Evolutionary conservation across 176 grass and related monocot species (phyloP).

Genomic region (Oryza brachyantha): DNA sequence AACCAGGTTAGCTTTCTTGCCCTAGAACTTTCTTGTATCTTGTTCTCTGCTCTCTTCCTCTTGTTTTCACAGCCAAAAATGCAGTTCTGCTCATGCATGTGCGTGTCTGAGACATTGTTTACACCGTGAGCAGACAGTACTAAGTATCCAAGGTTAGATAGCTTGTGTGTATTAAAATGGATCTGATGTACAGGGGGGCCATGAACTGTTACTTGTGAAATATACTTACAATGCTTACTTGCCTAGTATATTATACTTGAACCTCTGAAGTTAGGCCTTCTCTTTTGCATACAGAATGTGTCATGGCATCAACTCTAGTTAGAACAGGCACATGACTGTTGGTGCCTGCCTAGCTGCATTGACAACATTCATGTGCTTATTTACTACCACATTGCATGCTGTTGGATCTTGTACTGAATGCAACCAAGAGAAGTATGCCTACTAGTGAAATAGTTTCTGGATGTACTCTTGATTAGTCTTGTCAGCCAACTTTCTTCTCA

Average conservation of each 20-base stretch:
- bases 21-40: conserved; percentile 19
- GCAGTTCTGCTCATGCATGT: conserved; percentile 40
- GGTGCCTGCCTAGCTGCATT: neutral
- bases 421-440: neutral
- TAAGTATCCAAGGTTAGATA: conserved; percentile 32
- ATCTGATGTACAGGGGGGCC: conserved; percentile 14
- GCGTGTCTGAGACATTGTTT: conserved; percentile 31
- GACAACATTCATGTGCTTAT: neutral
- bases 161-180: conserved; percentile 40
- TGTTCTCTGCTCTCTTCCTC: neutral
- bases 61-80: conserved; percentile 26
- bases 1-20: conserved; percentile 54
- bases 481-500: neutral
- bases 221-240: conserved; percentile 6
- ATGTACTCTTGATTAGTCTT: neutral
- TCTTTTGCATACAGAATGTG: neutral
- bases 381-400: neutral
- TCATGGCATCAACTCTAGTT: neutral
- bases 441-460: neutral
- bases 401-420: neutral
- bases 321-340: neutral
- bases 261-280: neutral
- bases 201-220: conserved; percentile 18
- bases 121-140: neutral
- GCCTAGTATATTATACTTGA: neutral